Percentiles rank a stretch among this genome's conserved stretches.
Conservation (phyloP, 2,329 filamentous ascomycete species). For the Fusarium sp. region DNA sequence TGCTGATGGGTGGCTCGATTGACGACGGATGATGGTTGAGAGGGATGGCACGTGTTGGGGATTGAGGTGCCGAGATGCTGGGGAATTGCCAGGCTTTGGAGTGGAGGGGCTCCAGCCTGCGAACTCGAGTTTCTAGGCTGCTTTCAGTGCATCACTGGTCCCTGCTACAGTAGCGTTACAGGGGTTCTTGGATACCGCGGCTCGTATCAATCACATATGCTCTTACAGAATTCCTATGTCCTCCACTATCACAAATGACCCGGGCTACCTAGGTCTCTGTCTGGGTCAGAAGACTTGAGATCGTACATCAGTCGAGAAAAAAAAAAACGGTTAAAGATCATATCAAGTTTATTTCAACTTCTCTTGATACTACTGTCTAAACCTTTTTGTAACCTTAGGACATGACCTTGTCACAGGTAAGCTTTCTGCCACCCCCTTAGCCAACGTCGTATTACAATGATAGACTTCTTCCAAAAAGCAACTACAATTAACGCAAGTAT, state of each 20-base stretch:
- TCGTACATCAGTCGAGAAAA: not conserved
- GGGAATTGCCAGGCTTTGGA: conserved; percentile 13
- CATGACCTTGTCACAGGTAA: not conserved
- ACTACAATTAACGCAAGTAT: not conserved
- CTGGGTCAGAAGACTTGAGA: not conserved
- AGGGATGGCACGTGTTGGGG: conserved; percentile 42
- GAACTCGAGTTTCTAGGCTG: not conserved
- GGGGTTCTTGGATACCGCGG: conserved; percentile 24
- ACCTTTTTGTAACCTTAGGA: not conserved
- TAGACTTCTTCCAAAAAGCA: not conserved
- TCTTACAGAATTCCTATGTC: not conserved
- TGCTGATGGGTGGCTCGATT: conserved; percentile 26
- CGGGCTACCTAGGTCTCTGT: not conserved
- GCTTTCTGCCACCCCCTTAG: not conserved
- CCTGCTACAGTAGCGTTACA: conserved; percentile 14
- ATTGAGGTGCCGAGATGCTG: conserved; percentile 38
- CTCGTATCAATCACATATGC: conserved; percentile 2
- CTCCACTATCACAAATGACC: not conserved
- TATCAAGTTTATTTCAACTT: not conserved
- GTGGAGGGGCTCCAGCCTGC: not conserved
- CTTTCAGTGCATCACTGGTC: conserved; percentile 1
- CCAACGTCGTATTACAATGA: not conserved
- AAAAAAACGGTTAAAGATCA: not conserved
- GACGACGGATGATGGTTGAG: conserved; percentile 42
- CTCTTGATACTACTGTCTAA: not conserved